A percentile compares a stretch with the other conserved stretches of the same genome.
phyloP scores from a whole-genome alignment of 306 rosid genomes.

The Medicago lupulina region DNA sequence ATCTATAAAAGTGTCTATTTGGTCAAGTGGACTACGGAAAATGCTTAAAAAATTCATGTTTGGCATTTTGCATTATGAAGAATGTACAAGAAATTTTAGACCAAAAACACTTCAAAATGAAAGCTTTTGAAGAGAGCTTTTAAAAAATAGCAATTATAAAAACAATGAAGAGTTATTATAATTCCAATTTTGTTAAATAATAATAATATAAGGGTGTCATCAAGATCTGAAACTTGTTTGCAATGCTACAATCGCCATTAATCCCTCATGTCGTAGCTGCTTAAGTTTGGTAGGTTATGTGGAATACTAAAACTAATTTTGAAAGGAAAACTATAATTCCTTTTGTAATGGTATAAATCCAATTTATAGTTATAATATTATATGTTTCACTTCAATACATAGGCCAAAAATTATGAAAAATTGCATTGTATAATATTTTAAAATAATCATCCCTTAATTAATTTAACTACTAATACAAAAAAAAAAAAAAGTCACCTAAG shows the following conservation, averaged over 20 bases:
- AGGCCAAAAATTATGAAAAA: background rate
- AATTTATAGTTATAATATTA: constrained; percentile 1
- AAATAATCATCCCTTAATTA: background rate
- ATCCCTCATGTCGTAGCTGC: background rate
- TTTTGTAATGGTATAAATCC: background rate
- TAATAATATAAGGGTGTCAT: background rate
- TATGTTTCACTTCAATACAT: constrained; percentile 5
- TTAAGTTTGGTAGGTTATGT: background rate
- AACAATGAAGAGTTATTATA: background rate
- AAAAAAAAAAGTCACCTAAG: constrained; percentile 45
- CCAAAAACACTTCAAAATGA: constrained; percentile 15
- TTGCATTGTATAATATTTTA: constrained; percentile 17
- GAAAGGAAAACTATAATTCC: background rate
- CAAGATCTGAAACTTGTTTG: background rate
- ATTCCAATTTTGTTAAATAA: background rate
- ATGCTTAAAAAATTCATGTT: background rate
- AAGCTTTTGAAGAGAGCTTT: too few species aligned
- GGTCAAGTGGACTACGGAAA: background rate
- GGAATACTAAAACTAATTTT: constrained; percentile 1
- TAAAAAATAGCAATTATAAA: too few species aligned
- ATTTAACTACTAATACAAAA: background rate
- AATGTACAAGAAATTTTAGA: background rate
- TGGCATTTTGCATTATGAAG: background rate
- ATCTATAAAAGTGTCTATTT: background rate
- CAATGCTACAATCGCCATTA: background rate